These are phyloP conservation scores for Collybia sp. DNA, from an alignment of 768 basidiomycete species.

Conservation along the genomic window DNA sequence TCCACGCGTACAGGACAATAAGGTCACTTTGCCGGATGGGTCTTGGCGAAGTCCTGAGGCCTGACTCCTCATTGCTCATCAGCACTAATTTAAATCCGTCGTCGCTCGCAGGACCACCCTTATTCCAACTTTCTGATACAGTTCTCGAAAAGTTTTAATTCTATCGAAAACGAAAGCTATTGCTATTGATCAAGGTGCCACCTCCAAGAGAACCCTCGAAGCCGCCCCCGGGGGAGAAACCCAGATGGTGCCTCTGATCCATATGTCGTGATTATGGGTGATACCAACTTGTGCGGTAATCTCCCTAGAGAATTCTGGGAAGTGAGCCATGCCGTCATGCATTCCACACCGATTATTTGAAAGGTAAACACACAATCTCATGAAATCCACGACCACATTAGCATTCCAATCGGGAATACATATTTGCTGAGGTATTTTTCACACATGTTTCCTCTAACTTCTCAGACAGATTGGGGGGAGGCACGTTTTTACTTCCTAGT, in stretches of 20 bases:
- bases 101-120: neutral
- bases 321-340: slow-evolving; percentile 11
- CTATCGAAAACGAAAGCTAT: slow-evolving; percentile 47
- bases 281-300: slow-evolving; percentile 30
- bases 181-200: slow-evolving; percentile 51
- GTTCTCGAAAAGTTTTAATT: slow-evolving; percentile 24
- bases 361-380: too few species aligned
- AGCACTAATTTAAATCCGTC: slow-evolving; percentile 35
- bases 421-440: too few species aligned
- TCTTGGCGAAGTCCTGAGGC: slow-evolving; percentile 52
- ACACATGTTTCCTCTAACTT: too few species aligned
- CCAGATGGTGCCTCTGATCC: slow-evolving; percentile 27
- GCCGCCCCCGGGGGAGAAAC: slow-evolving; percentile 54
- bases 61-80: slow-evolving; percentile 40
- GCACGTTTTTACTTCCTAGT: too few species aligned
- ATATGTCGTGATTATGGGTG: slow-evolving; percentile 20
- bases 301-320: slow-evolving; percentile 56
- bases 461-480: too few species aligned
- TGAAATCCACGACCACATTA: too few species aligned
- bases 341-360: slow-evolving; percentile 13
- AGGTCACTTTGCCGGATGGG: slow-evolving; percentile 55
- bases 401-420: too few species aligned
- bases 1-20: slow-evolving; percentile 43
- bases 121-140: slow-evolving; percentile 1
- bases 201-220: slow-evolving; percentile 42